Percentiles rank a stretch among this genome's conserved stretches.
Conservation (phyloP, 164 flowering plant species). For the Tinospora cordifolia region DNA sequence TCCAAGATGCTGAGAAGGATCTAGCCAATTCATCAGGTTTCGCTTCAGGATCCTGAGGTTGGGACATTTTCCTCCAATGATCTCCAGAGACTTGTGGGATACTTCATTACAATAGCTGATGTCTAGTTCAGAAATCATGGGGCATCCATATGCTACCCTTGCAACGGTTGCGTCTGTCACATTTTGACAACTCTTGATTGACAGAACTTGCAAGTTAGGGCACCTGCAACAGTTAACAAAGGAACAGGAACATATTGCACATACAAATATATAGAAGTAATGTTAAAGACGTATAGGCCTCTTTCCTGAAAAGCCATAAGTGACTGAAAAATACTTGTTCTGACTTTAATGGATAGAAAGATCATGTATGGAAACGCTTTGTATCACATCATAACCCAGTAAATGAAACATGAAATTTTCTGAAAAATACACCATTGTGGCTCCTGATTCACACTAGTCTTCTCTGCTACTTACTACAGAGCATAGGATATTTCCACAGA, state of each 20-base stretch:
- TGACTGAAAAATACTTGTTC: not conserved
- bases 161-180: conserved; percentile 55
- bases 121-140: conserved; percentile 58
- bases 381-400: too few relatives aligned
- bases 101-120: conserved; percentile 78
- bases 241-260: not conserved
- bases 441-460: too few relatives aligned
- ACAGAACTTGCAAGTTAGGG: conserved; percentile 61
- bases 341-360: too few relatives aligned
- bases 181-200: conserved; percentile 63
- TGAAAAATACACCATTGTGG: too few relatives aligned
- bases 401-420: too few relatives aligned
- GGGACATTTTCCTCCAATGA: conserved; percentile 59
- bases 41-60: conserved; percentile 51
- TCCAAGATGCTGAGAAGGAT: conserved; percentile 58
- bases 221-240: conserved; percentile 40
- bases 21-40: conserved; percentile 71
- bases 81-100: conserved; percentile 51
- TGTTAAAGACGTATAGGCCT: not conserved
- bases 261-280: not conserved
- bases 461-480: too few relatives aligned
- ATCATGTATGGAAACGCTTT: too few relatives aligned
- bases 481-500: too few relatives aligned
- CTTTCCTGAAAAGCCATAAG: not conserved
- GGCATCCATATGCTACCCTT: conserved; percentile 47